Base-by-base conservation (phyloP, 805 yeast species). In the Sugiyamaella mastotermitis region DNA sequence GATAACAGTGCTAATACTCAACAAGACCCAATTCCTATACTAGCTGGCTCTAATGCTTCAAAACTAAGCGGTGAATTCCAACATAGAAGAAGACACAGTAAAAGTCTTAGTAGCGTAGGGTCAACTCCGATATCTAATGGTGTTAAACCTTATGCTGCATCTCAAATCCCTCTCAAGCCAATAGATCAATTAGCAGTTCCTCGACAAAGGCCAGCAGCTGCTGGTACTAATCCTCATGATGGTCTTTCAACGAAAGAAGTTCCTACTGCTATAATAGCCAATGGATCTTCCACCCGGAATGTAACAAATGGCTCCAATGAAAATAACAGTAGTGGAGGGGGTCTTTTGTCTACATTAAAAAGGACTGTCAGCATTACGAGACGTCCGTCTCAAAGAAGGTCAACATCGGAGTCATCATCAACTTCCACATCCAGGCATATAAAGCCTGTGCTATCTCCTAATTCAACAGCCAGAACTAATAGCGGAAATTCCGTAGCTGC, bases 81-180 rank as follows among this genome's bases (percentile, higher is more conserved):
- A 3, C 52, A 43, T 35, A 40, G 47, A 13, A 13, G 60, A 22
- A 43, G 48, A 16, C 58, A 55, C 40, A 50, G 56, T 21, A 55
- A 55, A 28, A 51, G 56, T 33, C 26, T 55, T 33, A 51, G 57
- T 38, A 46, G 55, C 38, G 58, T 56, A 10, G 39, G 37, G 13
- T 13, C 33, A 10, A n/a, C 26, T 6, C n/a, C 21, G 9, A 3
- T 27, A 15, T 17, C 19, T 3, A 3, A 11, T 3, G 9, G 11
- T 23, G 31, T 19, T n/a, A 27, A 10, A 3, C 31, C 31, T n/a
- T n/a, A n/a, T n/a, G n/a, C n/a, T n/a, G n/a, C n/a, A n/a, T n/a
- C n/a, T n/a, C n/a, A n/a, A n/a, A n/a, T n/a, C n/a, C n/a, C n/a
- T n/a, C n/a, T n/a, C n/a, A n/a, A n/a, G n/a, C n/a, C n/a, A n/a